Evolutionary conservation across 2,329 filamentous ascomycete genomes (phyloP).

Genomic region (Setomelanomma holmii): DNA sequence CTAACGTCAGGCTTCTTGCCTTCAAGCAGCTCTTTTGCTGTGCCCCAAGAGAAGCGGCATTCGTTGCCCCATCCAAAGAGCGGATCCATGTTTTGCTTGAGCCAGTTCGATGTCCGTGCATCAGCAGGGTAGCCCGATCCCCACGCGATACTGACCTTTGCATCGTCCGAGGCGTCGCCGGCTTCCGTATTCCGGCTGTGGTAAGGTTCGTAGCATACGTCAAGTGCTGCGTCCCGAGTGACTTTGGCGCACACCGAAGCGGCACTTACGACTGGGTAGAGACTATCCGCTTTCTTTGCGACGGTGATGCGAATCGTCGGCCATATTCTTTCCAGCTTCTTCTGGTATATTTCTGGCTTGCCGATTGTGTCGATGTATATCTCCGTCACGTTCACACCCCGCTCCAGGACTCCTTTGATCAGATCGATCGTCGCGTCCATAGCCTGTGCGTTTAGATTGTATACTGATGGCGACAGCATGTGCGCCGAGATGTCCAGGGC

Average conservation of each 20-base stretch:
- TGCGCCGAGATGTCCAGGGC: slow-evolving; percentile 81
- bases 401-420: slow-evolving; percentile 76
- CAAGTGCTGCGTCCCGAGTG: slow-evolving; percentile 87
- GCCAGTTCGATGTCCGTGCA: slow-evolving; percentile 78
- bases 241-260: slow-evolving; percentile 97
- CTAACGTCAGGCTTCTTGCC: slow-evolving; percentile 70
- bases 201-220: slow-evolving; percentile 72
- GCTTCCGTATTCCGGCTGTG: slow-evolving; percentile 30
- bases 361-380: slow-evolving; percentile 97
- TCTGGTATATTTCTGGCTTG: slow-evolving; percentile 81
- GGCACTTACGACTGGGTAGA: slow-evolving; percentile 92
- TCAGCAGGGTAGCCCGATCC: slow-evolving; percentile 95
- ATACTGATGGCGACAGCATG: slow-evolving; percentile 73
- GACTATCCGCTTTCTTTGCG: slow-evolving; percentile 80
- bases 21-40: slow-evolving; percentile 91
- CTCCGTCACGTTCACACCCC: slow-evolving; percentile 82
- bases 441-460: slow-evolving; percentile 96
- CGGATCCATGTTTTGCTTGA: slow-evolving; percentile 86
- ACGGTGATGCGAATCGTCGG: slow-evolving; percentile 66
- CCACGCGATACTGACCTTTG: slow-evolving; percentile 64
- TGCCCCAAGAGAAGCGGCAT: slow-evolving; percentile 95
- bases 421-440: slow-evolving; percentile 89
- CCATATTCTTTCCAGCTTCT: slow-evolving; percentile 82
- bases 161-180: slow-evolving; percentile 29
- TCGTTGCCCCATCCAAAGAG: slow-evolving; percentile 95